phyloP scores from a whole-genome alignment of 306 rosid genomes.

The Acacia crassicarpa region DNA sequence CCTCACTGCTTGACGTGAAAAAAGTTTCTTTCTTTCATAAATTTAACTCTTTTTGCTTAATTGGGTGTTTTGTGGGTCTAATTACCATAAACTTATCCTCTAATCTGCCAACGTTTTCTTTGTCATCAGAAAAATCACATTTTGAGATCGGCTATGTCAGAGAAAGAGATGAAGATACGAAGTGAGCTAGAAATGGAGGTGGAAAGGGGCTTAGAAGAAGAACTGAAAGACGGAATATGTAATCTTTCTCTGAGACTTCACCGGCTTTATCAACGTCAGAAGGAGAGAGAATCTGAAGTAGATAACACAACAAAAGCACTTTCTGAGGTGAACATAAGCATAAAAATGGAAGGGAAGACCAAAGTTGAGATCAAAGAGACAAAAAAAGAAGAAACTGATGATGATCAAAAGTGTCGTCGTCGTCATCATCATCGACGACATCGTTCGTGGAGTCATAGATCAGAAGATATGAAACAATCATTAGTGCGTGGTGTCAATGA shows the following conservation, averaged over 20 bases:
- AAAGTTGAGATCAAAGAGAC: slow-evolving; percentile 61
- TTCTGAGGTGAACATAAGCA: slow-evolving; percentile 62
- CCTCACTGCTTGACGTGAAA: slow-evolving; percentile 28
- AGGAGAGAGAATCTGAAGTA: slow-evolving; percentile 36
- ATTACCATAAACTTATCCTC: neutral
- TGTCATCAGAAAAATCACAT: slow-evolving; percentile 21
- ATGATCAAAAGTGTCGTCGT: slow-evolving; percentile 15
- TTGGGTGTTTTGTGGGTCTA: too few species aligned
- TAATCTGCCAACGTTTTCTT: neutral
- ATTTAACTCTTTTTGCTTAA: neutral
- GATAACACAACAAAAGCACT: slow-evolving; percentile 20
- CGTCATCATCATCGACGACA: neutral
- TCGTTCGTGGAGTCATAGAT: slow-evolving; percentile 18
- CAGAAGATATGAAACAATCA: slow-evolving; percentile 16
- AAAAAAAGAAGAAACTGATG: slow-evolving; percentile 30
- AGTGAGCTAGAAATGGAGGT: slow-evolving; percentile 60
- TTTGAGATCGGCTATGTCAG: slow-evolving; percentile 28
- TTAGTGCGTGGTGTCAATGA: neutral
- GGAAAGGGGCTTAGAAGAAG: slow-evolving; percentile 72
- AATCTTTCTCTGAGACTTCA: slow-evolving; percentile 66
- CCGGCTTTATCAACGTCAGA: slow-evolving; percentile 48
- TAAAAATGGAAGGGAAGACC: slow-evolving; percentile 62
- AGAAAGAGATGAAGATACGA: slow-evolving; percentile 61
- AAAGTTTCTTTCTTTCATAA: slow-evolving; percentile 21
- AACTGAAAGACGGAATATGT: slow-evolving; percentile 60